Percentiles rank a stretch among this genome's conserved stretches.
Evolutionary conservation across 2,329 filamentous ascomycete genomes (phyloP).

Genomic region (Gaeumannomyces sp.): DNA sequence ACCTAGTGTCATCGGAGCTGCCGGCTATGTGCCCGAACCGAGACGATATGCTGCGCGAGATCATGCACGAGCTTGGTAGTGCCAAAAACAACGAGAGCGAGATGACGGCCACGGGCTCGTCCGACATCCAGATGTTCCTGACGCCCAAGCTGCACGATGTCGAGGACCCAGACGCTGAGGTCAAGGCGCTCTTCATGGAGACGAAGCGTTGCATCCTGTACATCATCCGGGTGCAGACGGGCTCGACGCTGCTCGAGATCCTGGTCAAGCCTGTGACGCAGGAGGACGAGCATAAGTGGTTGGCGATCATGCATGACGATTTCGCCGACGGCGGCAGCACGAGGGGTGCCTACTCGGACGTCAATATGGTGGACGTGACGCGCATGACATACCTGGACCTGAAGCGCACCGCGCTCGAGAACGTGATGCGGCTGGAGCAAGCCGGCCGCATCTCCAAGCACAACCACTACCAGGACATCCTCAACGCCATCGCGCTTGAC

Average conservation of each 20-base stretch:
- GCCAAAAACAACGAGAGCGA: slow-evolving; percentile 96
- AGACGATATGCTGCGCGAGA: slow-evolving; percentile 85
- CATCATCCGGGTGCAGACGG: slow-evolving; percentile 94
- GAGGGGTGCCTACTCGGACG: slow-evolving; percentile 82
- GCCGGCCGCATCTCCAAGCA: slow-evolving; percentile 80
- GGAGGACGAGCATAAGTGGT: slow-evolving; percentile 90
- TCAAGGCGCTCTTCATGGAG: slow-evolving; percentile 94
- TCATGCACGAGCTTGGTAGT: slow-evolving; percentile 88
- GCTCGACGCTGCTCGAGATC: slow-evolving; percentile 88
- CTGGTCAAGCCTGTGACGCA: slow-evolving; percentile 80
- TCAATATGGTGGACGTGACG: slow-evolving; percentile 82
- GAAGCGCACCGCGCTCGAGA: slow-evolving; percentile 89
- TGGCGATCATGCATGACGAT: slow-evolving; percentile 73
- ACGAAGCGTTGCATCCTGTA: slow-evolving; percentile 96
- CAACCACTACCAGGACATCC: slow-evolving; percentile 95
- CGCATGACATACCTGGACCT: slow-evolving; percentile 85
- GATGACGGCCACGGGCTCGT: slow-evolving; percentile 76
- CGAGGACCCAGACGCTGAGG: slow-evolving; percentile 86
- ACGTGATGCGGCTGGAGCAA: slow-evolving; percentile 83
- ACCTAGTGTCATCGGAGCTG: slow-evolving; percentile 74
- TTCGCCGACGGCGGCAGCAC: slow-evolving; percentile 62
- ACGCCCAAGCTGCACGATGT: slow-evolving; percentile 84
- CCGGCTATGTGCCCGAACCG: slow-evolving; percentile 68
- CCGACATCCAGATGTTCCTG: slow-evolving; percentile 85
- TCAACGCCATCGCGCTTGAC: slow-evolving; percentile 93